Evolutionary conservation across 495 filamentous ascomycete species (phyloP).

Genomic region (Neurospora intermedia): DNA sequence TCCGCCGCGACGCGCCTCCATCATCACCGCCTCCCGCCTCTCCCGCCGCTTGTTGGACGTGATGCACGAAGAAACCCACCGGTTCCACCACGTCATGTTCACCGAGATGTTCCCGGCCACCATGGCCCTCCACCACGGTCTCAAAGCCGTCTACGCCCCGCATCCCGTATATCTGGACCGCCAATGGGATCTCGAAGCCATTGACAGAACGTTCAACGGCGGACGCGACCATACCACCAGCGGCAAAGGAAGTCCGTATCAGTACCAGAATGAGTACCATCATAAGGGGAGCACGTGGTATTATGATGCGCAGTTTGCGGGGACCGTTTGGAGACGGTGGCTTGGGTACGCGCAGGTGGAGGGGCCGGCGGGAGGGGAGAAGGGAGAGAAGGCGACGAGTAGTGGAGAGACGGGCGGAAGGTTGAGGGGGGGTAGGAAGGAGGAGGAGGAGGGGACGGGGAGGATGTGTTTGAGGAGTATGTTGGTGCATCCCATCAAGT

Average conservation of each 20-base stretch:
- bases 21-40: constrained; percentile 73
- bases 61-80: constrained; percentile 82
- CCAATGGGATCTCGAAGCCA: constrained; percentile 57
- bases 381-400: constrained; percentile 59
- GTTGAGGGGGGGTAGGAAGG: constrained; percentile 57
- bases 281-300: constrained; percentile 88
- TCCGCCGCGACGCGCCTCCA: constrained; percentile 71
- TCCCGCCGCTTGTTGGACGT: constrained; percentile 67
- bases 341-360: constrained; percentile 63
- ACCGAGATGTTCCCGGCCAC: constrained; percentile 89
- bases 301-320: constrained; percentile 79
- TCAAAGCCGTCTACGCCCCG: constrained; percentile 90
- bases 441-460: constrained; percentile 52
- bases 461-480: constrained; percentile 84
- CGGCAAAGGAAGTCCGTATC: constrained; percentile 61
- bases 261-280: constrained; percentile 77
- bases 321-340: constrained; percentile 80
- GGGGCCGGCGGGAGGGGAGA: constrained; percentile 7
- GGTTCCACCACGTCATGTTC: constrained; percentile 77
- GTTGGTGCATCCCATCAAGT: constrained; percentile 89
- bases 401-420: constrained; percentile 35
- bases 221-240: constrained; percentile 63
- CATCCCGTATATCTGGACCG: constrained; percentile 88
- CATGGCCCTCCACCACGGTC: constrained; percentile 77
- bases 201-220: constrained; percentile 76